Evolutionary conservation across 441 rosid species (phyloP), one percentile per base, ranked within the genome.

Genomic region (Erysimum cheiri): DNA sequence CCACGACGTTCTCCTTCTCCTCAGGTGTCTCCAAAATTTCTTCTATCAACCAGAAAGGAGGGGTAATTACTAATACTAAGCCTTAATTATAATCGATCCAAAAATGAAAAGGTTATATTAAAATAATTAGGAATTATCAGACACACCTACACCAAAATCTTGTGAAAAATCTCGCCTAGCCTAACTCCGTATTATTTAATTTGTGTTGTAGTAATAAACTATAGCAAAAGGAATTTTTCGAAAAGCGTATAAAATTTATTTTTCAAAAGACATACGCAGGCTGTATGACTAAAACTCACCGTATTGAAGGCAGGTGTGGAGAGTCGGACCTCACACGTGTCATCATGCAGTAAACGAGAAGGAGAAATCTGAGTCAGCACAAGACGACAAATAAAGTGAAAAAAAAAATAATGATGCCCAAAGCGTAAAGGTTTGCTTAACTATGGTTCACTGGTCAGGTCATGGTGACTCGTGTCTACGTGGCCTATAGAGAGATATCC

Each of bases 211-310:
- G 8, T 24, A 57, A 10, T 47, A 57, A 46, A 36, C 10, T 36
- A 69, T 2, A 46, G 35, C 54, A 69, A 74, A 74, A 68, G 70
- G 78, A 74, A 74, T 54, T 54, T 74, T 67, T 61, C 5, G 73
- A 26, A 37, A 61, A 13, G 24, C 37, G 78, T 62, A 74, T 32
- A 24, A 4, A 43, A 10, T 5, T 37, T 48, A 19, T 9, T 14
- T 8, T 9, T 31, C 6, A 11, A 17, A 53, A 33, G 24, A 19
- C 1, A 13, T 0, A 3, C 14, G 13, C n/a, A 17, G 43, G 36
- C 26, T 1, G 37, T 31, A 55, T 17, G 39, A 11, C 2, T 6
- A 3, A 74, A 69, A 75, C 78, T 66, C 74, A 69, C 0, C 74
- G 66, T 69, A 10, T 75, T 14, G 14, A 19, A 6, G 48, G 4